Base-by-base conservation (phyloP, 306 rosid genomes). In the Comarum palustre region DNA sequence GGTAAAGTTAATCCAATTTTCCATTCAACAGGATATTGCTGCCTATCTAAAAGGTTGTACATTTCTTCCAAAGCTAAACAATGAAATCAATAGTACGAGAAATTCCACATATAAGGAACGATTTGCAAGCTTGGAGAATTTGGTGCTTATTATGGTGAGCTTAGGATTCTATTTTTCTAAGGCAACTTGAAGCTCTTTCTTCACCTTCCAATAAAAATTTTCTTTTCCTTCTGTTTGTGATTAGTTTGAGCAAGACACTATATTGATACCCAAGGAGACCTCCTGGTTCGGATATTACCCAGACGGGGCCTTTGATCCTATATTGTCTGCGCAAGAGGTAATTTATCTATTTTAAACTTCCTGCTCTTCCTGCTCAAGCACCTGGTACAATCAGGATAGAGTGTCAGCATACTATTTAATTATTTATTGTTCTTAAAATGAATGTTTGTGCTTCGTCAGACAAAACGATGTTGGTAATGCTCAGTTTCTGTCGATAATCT, bases 141-240 rank as follows among this genome's bases (percentile, higher is more conserved):
- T 92, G 83, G 80, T 92, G 43, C 86, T 90, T 66, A 85, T 92
- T 45, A 92, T 88, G 98, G 98, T 92, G 82, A 82, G 96, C 83
- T 68, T 66, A 64, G 3, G 54, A 72, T 75, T 71, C 15, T 54
- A 47, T 69, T 43, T 74, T 6, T 71, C 61, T 73, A 34, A 61
- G 41, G 42, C 66, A 71, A 50, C 27, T 61, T 47, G 38, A 20
- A 19, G 48, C 47, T 41, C 67, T 63, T 24, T 45, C 68, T 67
- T 24, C 39, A 24, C 27, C 2, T 54, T 66, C 20, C 50, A 22
- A 2, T 25, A 43, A 60, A 61, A 62, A 27, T 19, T 72, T 36
- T 43, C 36, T 14, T 78, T 48, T 42, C 72, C 41, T 72, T 61
- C 59, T 16, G 3, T 69, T 54, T 71, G 36, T 66, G 73, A 72